These are phyloP conservation scores for Multifurca ochricompacta DNA, from an alignment of 768 basidiomycete species.

Conservation along the genomic window DNA sequence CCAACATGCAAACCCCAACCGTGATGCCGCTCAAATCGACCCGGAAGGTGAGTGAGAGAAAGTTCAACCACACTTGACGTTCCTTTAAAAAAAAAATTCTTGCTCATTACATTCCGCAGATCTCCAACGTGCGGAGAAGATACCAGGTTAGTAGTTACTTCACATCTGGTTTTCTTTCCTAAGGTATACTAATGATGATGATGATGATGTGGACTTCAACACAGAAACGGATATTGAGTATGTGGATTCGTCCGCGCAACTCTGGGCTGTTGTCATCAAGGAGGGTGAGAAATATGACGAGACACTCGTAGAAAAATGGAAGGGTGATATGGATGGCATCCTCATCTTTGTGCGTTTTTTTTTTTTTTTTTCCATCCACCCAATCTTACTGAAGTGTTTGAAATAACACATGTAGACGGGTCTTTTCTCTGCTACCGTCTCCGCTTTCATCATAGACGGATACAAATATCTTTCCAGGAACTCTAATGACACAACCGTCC, in stretches of 20 bases:
- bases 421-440: slow-evolving; percentile 7
- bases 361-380: background rate
- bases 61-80: too few relatives aligned
- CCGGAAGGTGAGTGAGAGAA: too few relatives aligned
- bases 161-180: too few relatives aligned
- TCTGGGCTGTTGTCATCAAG: slow-evolving; percentile 7
- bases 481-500: slow-evolving; percentile 1
- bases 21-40: too few relatives aligned
- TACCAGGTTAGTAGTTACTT: too few relatives aligned
- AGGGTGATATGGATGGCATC: slow-evolving; percentile 6
- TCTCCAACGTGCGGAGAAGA: too few relatives aligned
- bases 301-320: slow-evolving; percentile 7
- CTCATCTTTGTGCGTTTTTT: slow-evolving; percentile 2
- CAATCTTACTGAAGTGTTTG: too few relatives aligned
- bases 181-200: too few relatives aligned
- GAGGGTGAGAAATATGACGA: slow-evolving; percentile 12
- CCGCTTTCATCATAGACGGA: background rate
- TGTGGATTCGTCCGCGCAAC: slow-evolving; percentile 9
- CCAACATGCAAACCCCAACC: too few relatives aligned
- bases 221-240: slow-evolving; percentile 9
- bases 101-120: too few relatives aligned
- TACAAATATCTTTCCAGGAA: background rate
- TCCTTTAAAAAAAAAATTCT: too few relatives aligned
- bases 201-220: too few relatives aligned
- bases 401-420: background rate